phyloP scores from a whole-genome alignment of 495 filamentous ascomycete genomes.

The Filosporella fistucella region DNA sequence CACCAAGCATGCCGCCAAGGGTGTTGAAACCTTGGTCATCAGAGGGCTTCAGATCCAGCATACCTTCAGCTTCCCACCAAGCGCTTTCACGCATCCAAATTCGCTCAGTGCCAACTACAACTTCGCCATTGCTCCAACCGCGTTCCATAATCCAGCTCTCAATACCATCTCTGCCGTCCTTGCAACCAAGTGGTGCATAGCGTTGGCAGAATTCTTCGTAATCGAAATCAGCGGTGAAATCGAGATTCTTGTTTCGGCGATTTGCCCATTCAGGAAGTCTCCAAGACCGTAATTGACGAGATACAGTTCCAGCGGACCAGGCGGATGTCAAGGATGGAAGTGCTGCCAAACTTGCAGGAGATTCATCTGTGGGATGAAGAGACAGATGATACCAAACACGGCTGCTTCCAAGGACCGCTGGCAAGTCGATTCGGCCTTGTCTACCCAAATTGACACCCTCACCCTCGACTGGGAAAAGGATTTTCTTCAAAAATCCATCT shows the following conservation, averaged over 20 bases:
- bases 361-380: constrained; percentile 86
- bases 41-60: constrained; percentile 83
- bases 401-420: constrained; percentile 65
- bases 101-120: constrained; percentile 81
- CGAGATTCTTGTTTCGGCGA: constrained; percentile 83
- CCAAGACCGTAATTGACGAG: constrained; percentile 88
- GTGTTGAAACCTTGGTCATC: constrained; percentile 39
- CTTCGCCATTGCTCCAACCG: constrained; percentile 97
- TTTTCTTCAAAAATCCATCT: constrained; percentile 74
- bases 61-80: constrained; percentile 98
- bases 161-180: constrained; percentile 87
- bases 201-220: constrained; percentile 83
- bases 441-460: constrained; percentile 71
- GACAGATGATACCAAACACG: constrained; percentile 94
- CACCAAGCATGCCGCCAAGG: constrained; percentile 39
- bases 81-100: constrained; percentile 92
- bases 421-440: constrained; percentile 70
- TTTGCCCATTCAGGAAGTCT: constrained; percentile 95
- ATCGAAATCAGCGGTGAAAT: constrained; percentile 97
- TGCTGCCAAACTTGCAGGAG: constrained; percentile 61
- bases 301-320: constrained; percentile 91
- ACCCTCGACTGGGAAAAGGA: constrained; percentile 76
- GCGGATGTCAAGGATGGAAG: constrained; percentile 57
- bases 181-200: constrained; percentile 79
- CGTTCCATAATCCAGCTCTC: constrained; percentile 94